A percentile compares a stretch with the other conserved stretches of the same genome.
Evolutionary conservation across 768 basidiomycete species (phyloP).

Genomic region (Pleurotus cornucopiae): DNA sequence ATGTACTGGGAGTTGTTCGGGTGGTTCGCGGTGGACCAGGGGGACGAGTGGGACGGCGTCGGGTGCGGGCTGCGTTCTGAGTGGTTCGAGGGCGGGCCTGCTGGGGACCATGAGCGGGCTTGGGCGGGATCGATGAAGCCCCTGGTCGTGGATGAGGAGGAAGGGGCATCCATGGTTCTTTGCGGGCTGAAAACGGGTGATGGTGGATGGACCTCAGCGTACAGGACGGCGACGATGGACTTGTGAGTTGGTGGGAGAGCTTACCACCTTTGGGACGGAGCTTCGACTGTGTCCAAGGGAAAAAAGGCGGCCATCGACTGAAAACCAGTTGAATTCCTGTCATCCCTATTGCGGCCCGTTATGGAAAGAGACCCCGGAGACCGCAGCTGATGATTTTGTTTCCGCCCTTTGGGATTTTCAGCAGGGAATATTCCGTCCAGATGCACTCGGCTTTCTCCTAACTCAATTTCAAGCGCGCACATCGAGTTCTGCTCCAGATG

Average conservation of each 20-base stretch:
- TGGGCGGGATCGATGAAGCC: constrained; percentile 21
- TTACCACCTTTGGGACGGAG: constrained; percentile 4
- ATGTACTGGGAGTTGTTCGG: constrained; percentile 3
- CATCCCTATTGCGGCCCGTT: constrained; percentile 8
- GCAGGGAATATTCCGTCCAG: background rate
- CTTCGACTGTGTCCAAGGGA: constrained; percentile 10
- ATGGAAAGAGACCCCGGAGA: background rate
- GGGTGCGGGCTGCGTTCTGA: constrained; percentile 23
- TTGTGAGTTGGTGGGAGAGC: background rate
- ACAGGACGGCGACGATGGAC: background rate
- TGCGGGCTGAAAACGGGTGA: background rate
- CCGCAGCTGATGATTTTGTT: background rate
- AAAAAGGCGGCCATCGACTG: constrained; percentile 11
- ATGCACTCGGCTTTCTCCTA: background rate
- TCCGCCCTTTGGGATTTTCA: background rate
- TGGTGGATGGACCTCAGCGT: background rate
- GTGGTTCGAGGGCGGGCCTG: constrained; percentile 27
- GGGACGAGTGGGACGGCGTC: constrained; percentile 28
- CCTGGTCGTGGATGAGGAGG: constrained; percentile 22
- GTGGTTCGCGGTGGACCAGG: constrained; percentile 22
- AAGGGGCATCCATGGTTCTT: constrained; percentile 23
- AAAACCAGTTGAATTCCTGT: constrained; percentile 4
- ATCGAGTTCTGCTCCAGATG: background rate
- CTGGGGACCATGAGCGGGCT: constrained; percentile 25
- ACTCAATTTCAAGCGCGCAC: background rate